Base-by-base conservation (phyloP, 257 asterid species). In the Nicotiana benthamiana region DNA sequence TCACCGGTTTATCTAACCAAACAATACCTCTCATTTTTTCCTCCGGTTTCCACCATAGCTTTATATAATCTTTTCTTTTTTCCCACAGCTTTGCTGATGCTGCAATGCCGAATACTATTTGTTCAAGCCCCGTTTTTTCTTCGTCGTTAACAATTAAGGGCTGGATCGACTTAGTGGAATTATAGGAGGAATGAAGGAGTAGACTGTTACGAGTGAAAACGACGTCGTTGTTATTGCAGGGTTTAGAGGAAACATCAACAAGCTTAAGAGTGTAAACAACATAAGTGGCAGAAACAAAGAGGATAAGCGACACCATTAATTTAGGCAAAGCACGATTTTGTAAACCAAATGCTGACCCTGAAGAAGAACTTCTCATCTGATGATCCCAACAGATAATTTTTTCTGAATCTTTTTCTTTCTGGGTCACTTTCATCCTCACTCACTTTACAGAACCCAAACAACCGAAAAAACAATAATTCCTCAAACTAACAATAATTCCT, bases 71-170 rank as follows among this genome's bases (percentile, higher is more conserved):
- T 79, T 91, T 94, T n/a, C 97, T 82, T 83, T 84, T 87, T 5
- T 82, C 83, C 97, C 97, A 94, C 0, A 91, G 81, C 83, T 88
- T 91, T 2, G 97, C 88, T 1, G 97, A 93, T 0, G 98, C 97
- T 0, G 92, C 98, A 87, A 93, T 90, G 89, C 98, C 97, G 83
- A 94, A 94, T 17, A 91, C 94, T 36, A 93, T 61, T 80, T 94
- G 94, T 24, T 87, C 88, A 51, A 94, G 46, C 34, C 88, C 87
- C 0, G 98, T 94, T 81, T 56, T 83, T 10, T 79, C 83, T 30
- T 54, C 75, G 1, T 27, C 80, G 10, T 20, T 22, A 2, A 30
- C 46, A 5, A 40, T 6, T 2, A 80, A 56, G 5, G 34, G 22
- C 1, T 3, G 12, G 61, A 48, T 16, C 8, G 74, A 26, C 9